Evolutionary conservation across 2,329 filamentous ascomycete species (phyloP), one percentile per base, ranked within the genome.

Genomic region (Parastagonospora avenae): DNA sequence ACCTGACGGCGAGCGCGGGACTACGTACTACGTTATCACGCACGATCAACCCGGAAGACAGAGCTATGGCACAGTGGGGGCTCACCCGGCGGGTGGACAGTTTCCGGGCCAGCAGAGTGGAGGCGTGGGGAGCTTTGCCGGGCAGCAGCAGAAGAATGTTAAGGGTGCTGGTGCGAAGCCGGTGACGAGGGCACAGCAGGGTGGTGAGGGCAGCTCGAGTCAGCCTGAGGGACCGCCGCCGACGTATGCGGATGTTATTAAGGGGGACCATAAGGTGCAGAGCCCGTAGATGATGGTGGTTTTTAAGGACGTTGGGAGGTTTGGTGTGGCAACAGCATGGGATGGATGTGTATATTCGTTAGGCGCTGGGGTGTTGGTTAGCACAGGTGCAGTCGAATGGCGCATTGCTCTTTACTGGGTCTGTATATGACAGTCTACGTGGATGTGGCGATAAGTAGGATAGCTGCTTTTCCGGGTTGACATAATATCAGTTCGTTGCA

Each of bases 221-320:
- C 60, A 64, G 48, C 67, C 67, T 10, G 78, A 60, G 68, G 79
- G 84, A 29, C 74, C 77, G 32, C 92, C 93, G 36, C 93, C 94
- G 4, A 91, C 88, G 11, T 97, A 97, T 74, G 89, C 90, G 12
- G 91, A 97, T 76, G 93, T 91, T 41, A 88, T 97, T 52, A 88
- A 87, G 66, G 92, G 91, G 1, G 93, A 97, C 70, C 78, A 97
- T 76, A 97, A 97, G 83, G 81, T 97, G 43, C 94, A 97, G 55
- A 57, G 54, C 8, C 63, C 65, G 14, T 72, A 58, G 46, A 47
- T 16, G 19, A 30, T 33, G 10, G 29, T 9, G n/a, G 40, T 31
- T 9, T 11, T 11, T 7, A 12, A 12, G 3, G 19, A 16, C 35
- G 35, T 16, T 37, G 12, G 19, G 19, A 8, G 9, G n/a, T 16